Evolutionary conservation across 106 monocot species (phyloP).

Genomic region (Ottelia alismoides): DNA sequence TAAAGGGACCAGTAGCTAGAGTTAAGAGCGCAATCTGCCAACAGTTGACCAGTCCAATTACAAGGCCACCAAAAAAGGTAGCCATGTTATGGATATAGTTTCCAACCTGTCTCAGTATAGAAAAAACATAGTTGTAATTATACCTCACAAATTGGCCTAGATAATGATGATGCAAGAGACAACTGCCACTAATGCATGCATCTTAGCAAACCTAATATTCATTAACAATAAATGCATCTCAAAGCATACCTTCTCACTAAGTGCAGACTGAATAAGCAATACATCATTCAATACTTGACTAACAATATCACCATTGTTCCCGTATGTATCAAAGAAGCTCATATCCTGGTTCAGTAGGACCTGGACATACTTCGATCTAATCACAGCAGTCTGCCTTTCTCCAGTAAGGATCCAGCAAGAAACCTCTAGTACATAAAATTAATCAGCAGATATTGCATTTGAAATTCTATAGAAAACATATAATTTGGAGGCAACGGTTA

Average conservation of each 20-base stretch:
- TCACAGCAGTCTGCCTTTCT: slow-evolving; percentile 96
- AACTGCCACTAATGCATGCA: too few relatives aligned
- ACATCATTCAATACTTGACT: slow-evolving; percentile 99
- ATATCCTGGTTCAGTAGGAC: slow-evolving; percentile 96
- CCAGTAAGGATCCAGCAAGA: slow-evolving; percentile 99
- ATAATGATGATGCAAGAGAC: too few relatives aligned
- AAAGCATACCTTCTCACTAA: slow-evolving; percentile 90
- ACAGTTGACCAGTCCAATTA: slow-evolving; percentile 89
- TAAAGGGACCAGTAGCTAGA: slow-evolving; percentile 83
- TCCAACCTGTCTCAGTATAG: slow-evolving; percentile 56
- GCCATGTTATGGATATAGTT: slow-evolving; percentile 99
- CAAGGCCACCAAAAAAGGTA: slow-evolving; percentile 94
- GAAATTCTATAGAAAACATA: too few relatives aligned
- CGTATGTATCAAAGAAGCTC: slow-evolving; percentile 99
- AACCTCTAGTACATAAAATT: slow-evolving; percentile 48
- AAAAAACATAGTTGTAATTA: too few relatives aligned
- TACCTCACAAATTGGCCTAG: too few relatives aligned
- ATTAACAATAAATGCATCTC: slow-evolving; percentile 1
- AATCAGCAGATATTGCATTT: slow-evolving; percentile 12
- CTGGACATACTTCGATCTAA: slow-evolving; percentile 95
- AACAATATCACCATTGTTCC: slow-evolving; percentile 98
- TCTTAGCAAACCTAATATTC: too few relatives aligned
- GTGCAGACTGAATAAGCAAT: slow-evolving; percentile 94
- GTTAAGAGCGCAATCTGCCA: slow-evolving; percentile 99
- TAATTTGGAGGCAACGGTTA: too few relatives aligned